Evolutionary conservation across 2,329 filamentous ascomycete genomes (phyloP), one percentile per base, ranked within the genome.

Genomic region (Mycosphaerella sp.): DNA sequence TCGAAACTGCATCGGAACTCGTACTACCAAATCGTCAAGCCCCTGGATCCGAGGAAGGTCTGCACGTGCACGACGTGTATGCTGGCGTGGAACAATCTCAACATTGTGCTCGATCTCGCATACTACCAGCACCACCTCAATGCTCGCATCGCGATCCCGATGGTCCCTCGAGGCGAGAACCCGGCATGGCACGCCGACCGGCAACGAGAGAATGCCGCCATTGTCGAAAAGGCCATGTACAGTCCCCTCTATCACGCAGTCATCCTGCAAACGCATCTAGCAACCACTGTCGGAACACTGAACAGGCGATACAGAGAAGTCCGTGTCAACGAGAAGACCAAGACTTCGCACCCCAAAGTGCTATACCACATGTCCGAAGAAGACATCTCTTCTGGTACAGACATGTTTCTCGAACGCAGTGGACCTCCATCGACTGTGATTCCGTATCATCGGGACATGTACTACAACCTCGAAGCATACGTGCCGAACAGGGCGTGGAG

Each of bases 51-150:
- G 0, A 49, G 64, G 9, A 63, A 73, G n/a, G 66, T 80, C 3
- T 84, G 81, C 67, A 80, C 78, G 1, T 84, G 80, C 61, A 66
- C 80, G 26, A 79, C 77, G 0, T 83, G 81, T 62, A 67, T 79
- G 42, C 62, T 80, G 38, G 73, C 76, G 2, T 84, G 80, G 81
- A 80, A 80, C 59, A 75, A 78, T 11, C 73, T 83, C 5, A 74
- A 74, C 54, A 61, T 81, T 0, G 68, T 75, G 10, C 72, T 82
- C 9, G 80, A 84, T 60, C 78, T 83, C 60, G 74, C 78, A 0
- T 71, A 79, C 61, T 83, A 79, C 76, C 80, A 82, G 61, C 43
- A 61, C 1, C 63, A 78, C 42, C 72, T 83, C 6, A 76, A 83
- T 53, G 59, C 63, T 0, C 74, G 78, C 1, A 71, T 76, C 12